phyloP scores from a whole-genome alignment of 2,329 filamentous ascomycete genomes.

The Microdochium bolleyi region DNA sequence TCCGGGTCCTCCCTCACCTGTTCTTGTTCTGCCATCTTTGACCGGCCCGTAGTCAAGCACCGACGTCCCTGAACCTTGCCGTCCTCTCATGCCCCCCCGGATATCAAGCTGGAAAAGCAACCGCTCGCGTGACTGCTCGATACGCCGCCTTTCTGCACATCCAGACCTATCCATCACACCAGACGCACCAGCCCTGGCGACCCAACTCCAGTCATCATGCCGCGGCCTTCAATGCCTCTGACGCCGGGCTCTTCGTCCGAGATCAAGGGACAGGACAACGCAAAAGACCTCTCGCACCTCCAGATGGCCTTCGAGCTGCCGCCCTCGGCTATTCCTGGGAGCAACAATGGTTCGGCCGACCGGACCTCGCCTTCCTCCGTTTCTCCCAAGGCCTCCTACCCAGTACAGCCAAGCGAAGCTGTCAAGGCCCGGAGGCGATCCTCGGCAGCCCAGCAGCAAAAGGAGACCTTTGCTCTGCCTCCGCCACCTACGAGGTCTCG shows the following conservation, averaged over 20 bases:
- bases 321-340: slow-evolving; percentile 55
- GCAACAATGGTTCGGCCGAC: slow-evolving; percentile 26
- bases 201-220: slow-evolving; percentile 38
- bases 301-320: slow-evolving; percentile 69
- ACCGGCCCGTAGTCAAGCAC: too few relatives aligned
- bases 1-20: too few relatives aligned
- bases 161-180: not conserved
- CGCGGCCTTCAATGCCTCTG: slow-evolving; percentile 57
- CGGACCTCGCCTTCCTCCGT: slow-evolving; percentile 26
- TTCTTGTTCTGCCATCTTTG: too few relatives aligned
- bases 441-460: slow-evolving; percentile 37
- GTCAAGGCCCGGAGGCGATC: slow-evolving; percentile 47
- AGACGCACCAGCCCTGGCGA: not conserved
- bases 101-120: too few relatives aligned
- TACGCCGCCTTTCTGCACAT: not conserved
- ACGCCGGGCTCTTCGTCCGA: slow-evolving; percentile 77
- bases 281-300: slow-evolving; percentile 48
- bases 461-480: slow-evolving; percentile 70
- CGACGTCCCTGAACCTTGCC: too few relatives aligned
- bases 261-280: slow-evolving; percentile 63
- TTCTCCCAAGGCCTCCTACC: slow-evolving; percentile 25
- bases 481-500: slow-evolving; percentile 86
- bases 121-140: too few relatives aligned
- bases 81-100: too few relatives aligned
- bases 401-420: slow-evolving; percentile 35